Evolutionary conservation across 495 filamentous ascomycete genomes (phyloP).

Genomic region (Penicillium bovifimosum): DNA sequence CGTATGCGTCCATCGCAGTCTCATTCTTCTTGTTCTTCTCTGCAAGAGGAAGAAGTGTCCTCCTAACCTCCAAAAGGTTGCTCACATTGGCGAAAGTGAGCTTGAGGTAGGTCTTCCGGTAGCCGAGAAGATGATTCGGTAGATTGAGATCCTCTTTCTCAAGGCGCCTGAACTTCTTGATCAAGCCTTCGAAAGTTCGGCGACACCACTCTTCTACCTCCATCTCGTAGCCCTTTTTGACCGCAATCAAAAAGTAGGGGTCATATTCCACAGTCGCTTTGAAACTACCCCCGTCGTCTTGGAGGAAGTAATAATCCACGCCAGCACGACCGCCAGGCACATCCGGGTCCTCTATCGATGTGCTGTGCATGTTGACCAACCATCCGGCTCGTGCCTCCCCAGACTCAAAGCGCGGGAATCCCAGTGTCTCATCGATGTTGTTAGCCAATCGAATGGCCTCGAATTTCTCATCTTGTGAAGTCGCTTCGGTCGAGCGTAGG

Average conservation of each 20-base stretch:
- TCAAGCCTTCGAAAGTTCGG: conserved; percentile 73
- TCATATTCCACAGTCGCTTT: conserved; percentile 96
- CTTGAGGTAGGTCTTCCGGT: conserved; percentile 79
- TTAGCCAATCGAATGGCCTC: conserved; percentile 80
- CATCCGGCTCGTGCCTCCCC: conserved; percentile 83
- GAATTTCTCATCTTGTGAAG: conserved; percentile 77
- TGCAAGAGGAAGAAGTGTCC: conserved; percentile 79
- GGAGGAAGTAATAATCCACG: conserved; percentile 96
- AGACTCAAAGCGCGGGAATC: conserved; percentile 86
- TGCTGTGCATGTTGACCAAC: conserved; percentile 93
- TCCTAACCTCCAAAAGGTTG: conserved; percentile 77
- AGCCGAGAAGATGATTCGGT: conserved; percentile 93
- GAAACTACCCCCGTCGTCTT: conserved; percentile 88
- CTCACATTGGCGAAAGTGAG: conserved; percentile 80
- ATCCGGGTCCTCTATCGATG: conserved; percentile 78
- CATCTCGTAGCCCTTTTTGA: conserved; percentile 77
- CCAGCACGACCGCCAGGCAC: conserved; percentile 76
- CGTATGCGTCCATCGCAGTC: conserved; percentile 96
- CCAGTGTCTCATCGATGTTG: conserved; percentile 89
- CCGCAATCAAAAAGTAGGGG: conserved; percentile 91
- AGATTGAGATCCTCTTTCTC: conserved; percentile 94
- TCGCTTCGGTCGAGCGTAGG: conserved; percentile 71
- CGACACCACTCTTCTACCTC: conserved; percentile 97
- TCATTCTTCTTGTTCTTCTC: conserved; percentile 95
- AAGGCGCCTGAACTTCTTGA: conserved; percentile 70